phyloP scores from a whole-genome alignment of 2,329 filamentous ascomycete species.

The Drechslerella coelobrocha region DNA sequence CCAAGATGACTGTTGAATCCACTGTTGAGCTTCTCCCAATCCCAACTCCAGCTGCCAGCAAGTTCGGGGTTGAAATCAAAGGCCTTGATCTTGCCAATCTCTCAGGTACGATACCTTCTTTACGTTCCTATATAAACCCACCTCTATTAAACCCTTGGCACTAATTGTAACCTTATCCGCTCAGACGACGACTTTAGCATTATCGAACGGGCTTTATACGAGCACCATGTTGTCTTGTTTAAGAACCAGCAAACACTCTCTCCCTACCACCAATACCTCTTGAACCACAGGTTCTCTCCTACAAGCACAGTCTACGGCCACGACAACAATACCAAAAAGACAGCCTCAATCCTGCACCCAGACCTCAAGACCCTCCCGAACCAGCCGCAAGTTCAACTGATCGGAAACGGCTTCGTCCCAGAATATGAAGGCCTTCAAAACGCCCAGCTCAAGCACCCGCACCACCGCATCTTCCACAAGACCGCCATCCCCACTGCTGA shows the following conservation, averaged over 20 bases:
- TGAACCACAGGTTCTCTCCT: conserved; percentile 77
- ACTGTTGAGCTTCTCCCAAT: conserved; percentile 42
- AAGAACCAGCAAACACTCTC: conserved; percentile 70
- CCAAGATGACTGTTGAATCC: conserved; percentile 44
- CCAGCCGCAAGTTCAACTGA: conserved; percentile 80
- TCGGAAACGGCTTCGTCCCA: conserved; percentile 74
- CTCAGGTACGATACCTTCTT: no score
- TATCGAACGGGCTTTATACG: conserved; percentile 72
- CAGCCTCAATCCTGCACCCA: conserved; percentile 71
- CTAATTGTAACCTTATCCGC: background rate
- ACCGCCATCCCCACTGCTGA: conserved; percentile 68
- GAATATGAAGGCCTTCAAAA: conserved; percentile 75
- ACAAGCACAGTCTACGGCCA: conserved; percentile 65
- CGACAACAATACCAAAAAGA: conserved; percentile 62
- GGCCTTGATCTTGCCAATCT: conserved; percentile 48
- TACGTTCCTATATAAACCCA: background rate
- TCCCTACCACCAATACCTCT: conserved; percentile 74
- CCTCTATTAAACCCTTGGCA: background rate
- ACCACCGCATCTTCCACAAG: conserved; percentile 78
- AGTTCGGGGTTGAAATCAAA: conserved; percentile 40
- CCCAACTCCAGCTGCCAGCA: conserved; percentile 30
- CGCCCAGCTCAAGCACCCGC: conserved; percentile 74
- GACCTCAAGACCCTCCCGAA: conserved; percentile 77
- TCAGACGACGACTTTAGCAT: conserved; percentile 69
- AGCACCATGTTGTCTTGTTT: conserved; percentile 72